Evolutionary conservation across 257 asterid species (phyloP).

Genomic region (Capsicum rhomboideum): DNA sequence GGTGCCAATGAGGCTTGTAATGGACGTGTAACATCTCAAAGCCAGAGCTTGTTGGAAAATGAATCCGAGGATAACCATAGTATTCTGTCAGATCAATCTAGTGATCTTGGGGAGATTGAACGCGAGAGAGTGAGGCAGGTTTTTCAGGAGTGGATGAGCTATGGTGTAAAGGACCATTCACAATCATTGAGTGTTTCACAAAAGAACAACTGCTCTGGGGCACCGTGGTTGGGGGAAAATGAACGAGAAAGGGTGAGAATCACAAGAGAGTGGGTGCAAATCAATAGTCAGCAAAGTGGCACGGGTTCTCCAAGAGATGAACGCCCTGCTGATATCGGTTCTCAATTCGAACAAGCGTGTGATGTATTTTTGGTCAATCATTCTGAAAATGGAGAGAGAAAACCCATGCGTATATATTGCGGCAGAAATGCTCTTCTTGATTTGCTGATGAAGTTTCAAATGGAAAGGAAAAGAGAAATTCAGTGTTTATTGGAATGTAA

Average conservation of each 20-base stretch:
- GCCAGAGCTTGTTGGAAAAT: not conserved
- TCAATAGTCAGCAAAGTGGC: slow-evolving; percentile 29
- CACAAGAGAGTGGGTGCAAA: slow-evolving; percentile 51
- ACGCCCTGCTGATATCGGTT: slow-evolving; percentile 28
- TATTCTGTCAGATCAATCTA: not conserved
- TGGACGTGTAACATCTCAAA: not conserved
- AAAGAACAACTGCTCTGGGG: not conserved
- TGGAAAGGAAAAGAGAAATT: slow-evolving; percentile 62
- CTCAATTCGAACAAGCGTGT: slow-evolving; percentile 39
- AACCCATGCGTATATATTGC: slow-evolving; percentile 50
- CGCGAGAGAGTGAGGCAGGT: not conserved
- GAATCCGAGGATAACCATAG: not conserved
- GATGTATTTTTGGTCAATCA: slow-evolving; percentile 30
- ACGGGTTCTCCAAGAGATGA: slow-evolving; percentile 29
- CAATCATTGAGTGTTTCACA: not conserved
- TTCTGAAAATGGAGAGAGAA: slow-evolving; percentile 41
- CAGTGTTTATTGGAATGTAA: slow-evolving; percentile 36
- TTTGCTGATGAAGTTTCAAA: slow-evolving; percentile 63
- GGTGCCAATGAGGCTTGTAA: not conserved
- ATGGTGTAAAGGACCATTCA: not conserved
- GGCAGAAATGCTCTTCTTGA: slow-evolving; percentile 87
- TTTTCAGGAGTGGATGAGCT: not conserved
- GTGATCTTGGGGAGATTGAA: not conserved
- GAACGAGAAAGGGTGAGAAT: slow-evolving; percentile 30
- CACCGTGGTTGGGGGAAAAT: not conserved